Evolutionary conservation across 805 yeast species (phyloP).

Genomic region (Candida schatavii): DNA sequence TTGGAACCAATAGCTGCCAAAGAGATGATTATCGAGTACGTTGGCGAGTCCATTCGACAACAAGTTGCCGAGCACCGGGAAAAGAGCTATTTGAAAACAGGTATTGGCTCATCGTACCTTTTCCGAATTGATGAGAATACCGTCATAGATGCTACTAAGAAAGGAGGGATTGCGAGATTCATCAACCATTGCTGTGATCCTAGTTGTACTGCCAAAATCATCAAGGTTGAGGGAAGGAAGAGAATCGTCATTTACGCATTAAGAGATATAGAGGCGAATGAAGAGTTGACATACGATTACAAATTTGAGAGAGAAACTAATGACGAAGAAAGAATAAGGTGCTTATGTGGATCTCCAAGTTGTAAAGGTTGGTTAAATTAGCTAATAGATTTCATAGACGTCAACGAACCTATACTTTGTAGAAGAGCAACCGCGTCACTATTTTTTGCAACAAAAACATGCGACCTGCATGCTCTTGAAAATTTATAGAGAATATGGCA

Average conservation of each 20-base stretch:
- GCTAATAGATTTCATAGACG: too few species aligned
- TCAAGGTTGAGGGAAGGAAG: constrained; percentile 89
- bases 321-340: constrained; percentile 82
- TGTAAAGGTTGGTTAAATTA: constrained; percentile 90
- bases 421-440: neutral
- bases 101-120: constrained; percentile 92
- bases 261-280: constrained; percentile 82
- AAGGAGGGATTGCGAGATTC: constrained; percentile 95
- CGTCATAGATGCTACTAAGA: constrained; percentile 95
- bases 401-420: too few species aligned
- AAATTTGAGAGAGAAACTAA: constrained; percentile 90
- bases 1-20: constrained; percentile 91
- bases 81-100: constrained; percentile 76
- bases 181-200: constrained; percentile 98
- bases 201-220: constrained; percentile 94
- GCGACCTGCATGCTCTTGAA: constrained; percentile 1
- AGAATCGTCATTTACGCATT: constrained; percentile 93
- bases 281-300: constrained; percentile 93
- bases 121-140: constrained; percentile 92
- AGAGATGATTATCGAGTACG: constrained; percentile 97
- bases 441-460: neutral
- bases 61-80: constrained; percentile 94
- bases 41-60: constrained; percentile 91
- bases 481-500: neutral
- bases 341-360: constrained; percentile 92